Evolutionary conservation across 768 basidiomycete species (phyloP).

Genomic region (Crassisporium funariophilum): DNA sequence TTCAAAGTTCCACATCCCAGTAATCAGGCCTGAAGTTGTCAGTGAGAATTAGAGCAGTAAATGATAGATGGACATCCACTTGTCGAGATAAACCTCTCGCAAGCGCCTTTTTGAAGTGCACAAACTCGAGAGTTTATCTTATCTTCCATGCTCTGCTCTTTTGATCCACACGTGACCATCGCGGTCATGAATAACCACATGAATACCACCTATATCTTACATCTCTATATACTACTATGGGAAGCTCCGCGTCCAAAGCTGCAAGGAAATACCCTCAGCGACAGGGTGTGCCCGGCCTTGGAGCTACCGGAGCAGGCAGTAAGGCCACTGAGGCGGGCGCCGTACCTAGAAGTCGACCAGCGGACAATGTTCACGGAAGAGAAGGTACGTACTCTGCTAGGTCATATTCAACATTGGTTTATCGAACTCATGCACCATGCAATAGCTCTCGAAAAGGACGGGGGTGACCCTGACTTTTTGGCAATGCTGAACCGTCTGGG

Average conservation of each 20-base stretch:
- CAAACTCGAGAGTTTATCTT: too few relatives aligned
- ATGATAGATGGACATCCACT: too few relatives aligned
- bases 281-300: constrained; percentile 5
- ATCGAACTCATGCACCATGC: neutral
- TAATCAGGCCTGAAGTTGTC: too few relatives aligned
- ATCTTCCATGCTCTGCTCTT: too few relatives aligned
- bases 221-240: constrained; percentile 46
- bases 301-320: constrained; percentile 24
- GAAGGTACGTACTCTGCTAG: constrained; percentile 15
- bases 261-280: constrained; percentile 50
- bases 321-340: constrained; percentile 6
- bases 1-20: too few relatives aligned
- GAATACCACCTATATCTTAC: neutral
- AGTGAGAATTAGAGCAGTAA: too few relatives aligned
- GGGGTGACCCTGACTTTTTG: constrained; percentile 72
- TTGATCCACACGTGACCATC: too few relatives aligned
- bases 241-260: constrained; percentile 61
- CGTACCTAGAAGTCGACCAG: constrained; percentile 11
- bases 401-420: neutral
- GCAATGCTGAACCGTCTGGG: constrained; percentile 66
- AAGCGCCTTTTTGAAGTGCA: too few relatives aligned
- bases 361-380: constrained; percentile 22
- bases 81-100: too few relatives aligned
- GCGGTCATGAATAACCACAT: too few relatives aligned
- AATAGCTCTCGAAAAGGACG: constrained; percentile 66